A percentile compares a stretch with the other conserved stretches of the same genome.
These are phyloP conservation scores for Lactarius tabidus DNA, from an alignment of 768 basidiomycete species.

Conservation along the genomic window DNA sequence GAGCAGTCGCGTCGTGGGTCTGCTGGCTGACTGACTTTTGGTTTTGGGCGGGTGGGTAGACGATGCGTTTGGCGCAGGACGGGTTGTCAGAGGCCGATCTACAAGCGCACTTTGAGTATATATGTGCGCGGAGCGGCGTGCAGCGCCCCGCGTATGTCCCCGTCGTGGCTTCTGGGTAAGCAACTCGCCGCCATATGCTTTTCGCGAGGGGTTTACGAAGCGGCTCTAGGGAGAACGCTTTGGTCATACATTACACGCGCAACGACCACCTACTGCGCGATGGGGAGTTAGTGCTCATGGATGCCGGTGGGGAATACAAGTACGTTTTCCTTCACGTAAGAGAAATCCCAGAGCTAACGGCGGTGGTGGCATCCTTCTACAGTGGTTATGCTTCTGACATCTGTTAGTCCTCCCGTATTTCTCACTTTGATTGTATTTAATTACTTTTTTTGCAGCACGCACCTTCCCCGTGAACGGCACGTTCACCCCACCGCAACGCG, in stretches of 20 bases:
- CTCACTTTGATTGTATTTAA: constrained; percentile 1
- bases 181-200: background rate
- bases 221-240: constrained; percentile 64
- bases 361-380: background rate
- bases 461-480: constrained; percentile 83
- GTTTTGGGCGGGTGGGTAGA: constrained; percentile 44
- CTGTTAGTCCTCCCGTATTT: constrained; percentile 44
- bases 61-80: constrained; percentile 71
- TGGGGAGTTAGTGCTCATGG: constrained; percentile 78
- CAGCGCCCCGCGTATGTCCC: constrained; percentile 96
- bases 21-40: too few species aligned
- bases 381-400: constrained; percentile 96
- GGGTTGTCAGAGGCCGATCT: constrained; percentile 56
- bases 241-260: constrained; percentile 91
- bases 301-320: constrained; percentile 94
- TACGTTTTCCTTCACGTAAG: constrained; percentile 33
- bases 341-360: background rate
- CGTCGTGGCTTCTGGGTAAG: constrained; percentile 91
- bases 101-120: constrained; percentile 86
- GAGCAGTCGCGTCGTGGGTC: background rate
- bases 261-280: constrained; percentile 75
- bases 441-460: constrained; percentile 47
- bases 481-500: constrained; percentile 76
- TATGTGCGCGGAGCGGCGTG: constrained; percentile 73
- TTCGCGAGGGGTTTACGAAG: background rate